These are phyloP conservation scores for Phellopilus nigrolimitatus DNA, from an alignment of 1,284 basidiomycete species.

Conservation along the genomic window DNA sequence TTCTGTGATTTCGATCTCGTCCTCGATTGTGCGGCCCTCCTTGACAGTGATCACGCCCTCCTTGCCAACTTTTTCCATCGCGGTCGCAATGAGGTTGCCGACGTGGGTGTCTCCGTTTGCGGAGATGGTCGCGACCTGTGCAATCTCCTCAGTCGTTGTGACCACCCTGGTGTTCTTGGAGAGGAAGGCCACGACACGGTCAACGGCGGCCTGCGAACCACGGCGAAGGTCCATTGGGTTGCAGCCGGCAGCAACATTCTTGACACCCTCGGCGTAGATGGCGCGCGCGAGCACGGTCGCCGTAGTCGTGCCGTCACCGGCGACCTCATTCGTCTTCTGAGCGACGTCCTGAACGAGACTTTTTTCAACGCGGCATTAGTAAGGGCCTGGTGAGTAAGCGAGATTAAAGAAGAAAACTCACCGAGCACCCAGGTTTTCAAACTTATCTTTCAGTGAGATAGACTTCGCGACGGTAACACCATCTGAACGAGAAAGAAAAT, in stretches of 20 bases:
- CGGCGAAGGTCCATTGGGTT: constrained; percentile 99
- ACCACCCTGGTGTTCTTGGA: constrained; percentile 89
- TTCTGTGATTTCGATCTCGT: constrained; percentile 99
- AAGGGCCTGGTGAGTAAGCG: constrained; percentile 3
- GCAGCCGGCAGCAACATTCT: constrained; percentile 98
- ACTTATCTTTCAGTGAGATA: constrained; percentile 94
- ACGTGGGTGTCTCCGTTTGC: constrained; percentile 96
- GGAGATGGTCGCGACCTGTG: constrained; percentile 97
- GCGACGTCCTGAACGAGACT: constrained; percentile 95
- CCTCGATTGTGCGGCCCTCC: constrained; percentile 96
- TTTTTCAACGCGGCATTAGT: not conserved
- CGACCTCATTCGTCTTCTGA: constrained; percentile 94
- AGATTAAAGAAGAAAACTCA: constrained; percentile 36
- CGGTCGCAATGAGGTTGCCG: constrained; percentile 95
- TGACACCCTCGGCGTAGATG: constrained; percentile 98
- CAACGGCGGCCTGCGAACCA: constrained; percentile 94
- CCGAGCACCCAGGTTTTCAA: constrained; percentile 98
- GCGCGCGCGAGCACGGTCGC: constrained; percentile 96
- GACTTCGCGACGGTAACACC: constrained; percentile 98
- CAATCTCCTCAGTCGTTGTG: constrained; percentile 96
- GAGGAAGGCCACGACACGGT: constrained; percentile 91
- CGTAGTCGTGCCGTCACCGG: constrained; percentile 97
- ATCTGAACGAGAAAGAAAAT: constrained; percentile 43
- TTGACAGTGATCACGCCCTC: constrained; percentile 99
- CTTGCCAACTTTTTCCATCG: constrained; percentile 99